These are phyloP conservation scores for Kwoniella botswanensis DNA, from an alignment of 768 basidiomycete species.

Conservation along the genomic window DNA sequence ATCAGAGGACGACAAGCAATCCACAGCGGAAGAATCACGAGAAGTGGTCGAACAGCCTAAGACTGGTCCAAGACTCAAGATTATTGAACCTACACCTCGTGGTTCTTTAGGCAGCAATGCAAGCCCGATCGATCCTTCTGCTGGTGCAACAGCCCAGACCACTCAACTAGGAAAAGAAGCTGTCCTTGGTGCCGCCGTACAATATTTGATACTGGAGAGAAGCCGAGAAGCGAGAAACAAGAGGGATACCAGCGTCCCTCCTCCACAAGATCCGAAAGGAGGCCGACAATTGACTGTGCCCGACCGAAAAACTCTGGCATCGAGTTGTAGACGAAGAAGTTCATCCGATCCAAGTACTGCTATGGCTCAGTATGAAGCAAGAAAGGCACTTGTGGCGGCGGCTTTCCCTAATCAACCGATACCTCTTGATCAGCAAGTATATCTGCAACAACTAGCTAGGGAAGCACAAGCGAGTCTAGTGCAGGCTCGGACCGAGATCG, in stretches of 20 bases:
- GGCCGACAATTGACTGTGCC: neutral
- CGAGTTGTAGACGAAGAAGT: neutral
- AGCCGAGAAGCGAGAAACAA: neutral
- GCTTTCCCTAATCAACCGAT: neutral
- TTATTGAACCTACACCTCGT: conserved; percentile 1
- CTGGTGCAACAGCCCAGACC: neutral
- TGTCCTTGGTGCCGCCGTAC: neutral
- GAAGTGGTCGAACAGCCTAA: neutral
- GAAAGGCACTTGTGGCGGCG: neutral
- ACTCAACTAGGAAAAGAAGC: neutral
- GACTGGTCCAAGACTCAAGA: neutral
- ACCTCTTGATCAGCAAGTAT: neutral
- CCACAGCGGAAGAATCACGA: neutral
- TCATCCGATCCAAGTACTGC: neutral
- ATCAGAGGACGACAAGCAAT: neutral
- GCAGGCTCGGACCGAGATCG: neutral
- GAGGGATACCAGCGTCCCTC: neutral
- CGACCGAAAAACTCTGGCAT: neutral
- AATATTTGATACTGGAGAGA: neutral
- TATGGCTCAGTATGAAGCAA: neutral
- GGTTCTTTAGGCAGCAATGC: neutral
- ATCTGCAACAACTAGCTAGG: neutral
- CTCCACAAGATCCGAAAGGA: neutral
- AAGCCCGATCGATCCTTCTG: neutral
- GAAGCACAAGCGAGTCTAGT: neutral